Conservation (phyloP, 2,329 filamentous ascomycete genomes). For the Fusarium stilboides region DNA sequence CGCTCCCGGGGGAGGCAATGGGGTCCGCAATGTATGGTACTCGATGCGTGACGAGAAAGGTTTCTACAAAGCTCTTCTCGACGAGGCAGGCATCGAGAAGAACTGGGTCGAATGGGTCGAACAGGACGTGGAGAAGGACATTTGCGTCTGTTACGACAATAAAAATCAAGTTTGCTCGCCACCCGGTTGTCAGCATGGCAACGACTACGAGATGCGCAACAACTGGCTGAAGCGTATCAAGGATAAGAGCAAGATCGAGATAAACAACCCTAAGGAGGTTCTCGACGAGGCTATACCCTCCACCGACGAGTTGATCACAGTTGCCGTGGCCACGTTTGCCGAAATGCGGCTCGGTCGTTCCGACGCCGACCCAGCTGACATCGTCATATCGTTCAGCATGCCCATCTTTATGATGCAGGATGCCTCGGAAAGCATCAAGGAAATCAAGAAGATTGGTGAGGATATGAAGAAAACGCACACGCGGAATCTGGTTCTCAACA, state of each 20-base stretch:
- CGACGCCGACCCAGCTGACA: neutral
- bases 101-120: slow-evolving; percentile 23
- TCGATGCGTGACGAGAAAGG: slow-evolving; percentile 1
- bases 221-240: slow-evolving; percentile 3
- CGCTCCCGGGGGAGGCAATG: neutral
- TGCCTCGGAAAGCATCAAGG: slow-evolving; percentile 45
- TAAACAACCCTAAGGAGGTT: slow-evolving; percentile 18
- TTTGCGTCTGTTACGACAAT: neutral
- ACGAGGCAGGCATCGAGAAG: slow-evolving; percentile 7
- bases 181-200: neutral
- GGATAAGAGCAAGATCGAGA: slow-evolving; percentile 24
- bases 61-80: neutral
- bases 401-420: slow-evolving; percentile 43
- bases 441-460: slow-evolving; percentile 47
- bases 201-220: neutral
- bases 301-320: neutral
- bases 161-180: neutral
- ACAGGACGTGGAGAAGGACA: neutral
- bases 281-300: slow-evolving; percentile 18
- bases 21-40: neutral
- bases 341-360: neutral
- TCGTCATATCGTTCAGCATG: slow-evolving; percentile 12
- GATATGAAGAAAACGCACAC: slow-evolving; percentile 42
- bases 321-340: neutral
- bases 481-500: slow-evolving; percentile 45